Evolutionary conservation across 306 rosid genomes (phyloP), one percentile per base, ranked within the genome.

Genomic region (Mucuna pruriens): DNA sequence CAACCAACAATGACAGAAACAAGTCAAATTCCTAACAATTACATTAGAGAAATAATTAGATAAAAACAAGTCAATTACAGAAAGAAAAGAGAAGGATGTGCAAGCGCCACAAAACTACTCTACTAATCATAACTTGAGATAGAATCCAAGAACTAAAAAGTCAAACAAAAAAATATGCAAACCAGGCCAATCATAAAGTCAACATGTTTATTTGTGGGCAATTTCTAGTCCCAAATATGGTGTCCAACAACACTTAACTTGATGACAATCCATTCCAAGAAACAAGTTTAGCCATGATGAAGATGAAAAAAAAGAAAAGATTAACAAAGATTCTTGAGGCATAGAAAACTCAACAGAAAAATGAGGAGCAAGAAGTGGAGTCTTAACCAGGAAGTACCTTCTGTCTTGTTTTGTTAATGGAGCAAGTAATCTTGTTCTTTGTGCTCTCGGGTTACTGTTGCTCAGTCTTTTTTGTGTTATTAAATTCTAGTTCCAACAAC

Each of bases 381-480:
- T 36, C n/a, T 58, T 48, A 48, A 65, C 19, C 19, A 75, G 62
- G 60, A 80, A 76, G 83, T 80, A 71, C 79, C 85, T 84, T 65
- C 55, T 57, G 46, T 39, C 31, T 60, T 42, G 6, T 61, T 71
- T 31, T 61, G 19, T 48, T 9, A 1, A 9, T n/a, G 48, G 22
- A 54, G 84, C n/a, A 33, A 63, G 60, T 20, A 79, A 3, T 57
- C 23, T 19, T 29, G 31, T 71, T 76, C n/a, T 19, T 34, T 58
- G 74, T 44, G 71, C 9, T 63, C 15, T 5, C 1, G 34, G 17
- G 16, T 16, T 22, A 6, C 19, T 65, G 66, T 42, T 40, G 55
- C 13, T 34, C 20, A 69, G 65, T 83, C 62, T 26, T 13, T 62
- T 45, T 71, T 67, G 40, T 73, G 60, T 10, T 45, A 48, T 71